Percentiles rank a stretch among this genome's conserved stretches.
These are phyloP conservation scores for Dictyostelium purpureum DNA, from an alignment of 78 protist species.

Conservation along the genomic window DNA sequence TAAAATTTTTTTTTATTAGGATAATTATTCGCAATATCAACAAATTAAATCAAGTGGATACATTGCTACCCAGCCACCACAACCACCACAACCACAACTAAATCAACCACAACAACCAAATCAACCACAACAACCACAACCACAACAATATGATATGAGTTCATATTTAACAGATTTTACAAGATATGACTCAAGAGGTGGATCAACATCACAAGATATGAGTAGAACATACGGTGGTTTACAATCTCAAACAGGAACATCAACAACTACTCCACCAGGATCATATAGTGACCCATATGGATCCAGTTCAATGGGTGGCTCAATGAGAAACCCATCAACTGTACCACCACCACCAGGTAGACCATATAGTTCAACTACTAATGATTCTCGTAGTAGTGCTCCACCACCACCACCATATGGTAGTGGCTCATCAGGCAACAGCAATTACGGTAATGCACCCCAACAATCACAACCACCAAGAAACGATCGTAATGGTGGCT, in stretches of 20 bases:
- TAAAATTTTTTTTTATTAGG: too few relatives aligned
- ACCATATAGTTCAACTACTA: too few relatives aligned
- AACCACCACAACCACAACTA: neutral
- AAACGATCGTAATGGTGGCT: neutral
- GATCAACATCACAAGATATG: too few relatives aligned
- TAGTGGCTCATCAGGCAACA: neutral
- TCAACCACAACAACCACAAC: neutral
- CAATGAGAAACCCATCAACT: neutral
- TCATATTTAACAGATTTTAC: slow-evolving; percentile 2
- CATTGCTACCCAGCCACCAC: neutral
- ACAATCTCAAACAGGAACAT: neutral
- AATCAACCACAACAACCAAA: neutral
- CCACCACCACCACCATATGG: neutral
- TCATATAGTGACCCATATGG: too few relatives aligned
- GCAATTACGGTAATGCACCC: neutral
- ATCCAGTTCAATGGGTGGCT: neutral
- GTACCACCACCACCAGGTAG: neutral
- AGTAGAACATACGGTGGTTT: too few relatives aligned
- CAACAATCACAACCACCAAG: neutral
- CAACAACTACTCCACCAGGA: slow-evolving; percentile 11
- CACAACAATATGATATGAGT: neutral
- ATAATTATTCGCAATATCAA: neutral
- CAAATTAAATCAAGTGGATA: slow-evolving; percentile 11
- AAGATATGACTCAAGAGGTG: slow-evolving; percentile 3
- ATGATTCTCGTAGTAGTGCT: neutral